Evolutionary conservation across 495 filamentous ascomycete genomes (phyloP).

Genomic region (Aspergillus nanangensis): DNA sequence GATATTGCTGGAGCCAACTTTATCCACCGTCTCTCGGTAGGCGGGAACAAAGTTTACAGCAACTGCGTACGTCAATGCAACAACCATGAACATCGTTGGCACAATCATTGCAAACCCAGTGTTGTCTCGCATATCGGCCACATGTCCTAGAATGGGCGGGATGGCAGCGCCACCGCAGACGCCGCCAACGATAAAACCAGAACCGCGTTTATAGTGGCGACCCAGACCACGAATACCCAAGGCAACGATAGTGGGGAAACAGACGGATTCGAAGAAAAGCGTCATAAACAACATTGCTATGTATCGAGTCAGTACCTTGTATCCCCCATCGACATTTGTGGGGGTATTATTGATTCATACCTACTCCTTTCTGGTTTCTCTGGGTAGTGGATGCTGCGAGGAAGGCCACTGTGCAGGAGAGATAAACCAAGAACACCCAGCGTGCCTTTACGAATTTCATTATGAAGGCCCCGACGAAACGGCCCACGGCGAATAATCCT

Average conservation of each 20-base stretch:
- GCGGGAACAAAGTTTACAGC: slow-evolving; percentile 59
- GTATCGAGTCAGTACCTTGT: background rate
- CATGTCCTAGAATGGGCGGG: slow-evolving; percentile 45
- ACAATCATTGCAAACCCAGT: slow-evolving; percentile 53
- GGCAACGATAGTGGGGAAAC: slow-evolving; percentile 60
- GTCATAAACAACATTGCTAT: slow-evolving; percentile 47
- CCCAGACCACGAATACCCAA: slow-evolving; percentile 57
- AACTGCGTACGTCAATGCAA: slow-evolving; percentile 54
- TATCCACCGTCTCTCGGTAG: slow-evolving; percentile 57
- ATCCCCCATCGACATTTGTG: background rate
- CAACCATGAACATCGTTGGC: slow-evolving; percentile 51
- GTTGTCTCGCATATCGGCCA: slow-evolving; percentile 43
- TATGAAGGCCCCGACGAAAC: slow-evolving; percentile 45
- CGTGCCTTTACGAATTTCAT: slow-evolving; percentile 52
- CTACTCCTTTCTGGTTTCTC: slow-evolving; percentile 40
- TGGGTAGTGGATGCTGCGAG: slow-evolving; percentile 31
- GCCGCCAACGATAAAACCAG: slow-evolving; percentile 52
- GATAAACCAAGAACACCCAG: slow-evolving; percentile 44
- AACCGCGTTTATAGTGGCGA: slow-evolving; percentile 54
- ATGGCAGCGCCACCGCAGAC: slow-evolving; percentile 53
- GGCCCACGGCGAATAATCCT: slow-evolving; percentile 51
- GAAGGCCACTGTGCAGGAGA: slow-evolving; percentile 36
- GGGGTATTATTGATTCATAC: slow-evolving; percentile 10
- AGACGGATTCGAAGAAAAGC: slow-evolving; percentile 60
- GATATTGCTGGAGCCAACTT: slow-evolving; percentile 49